phyloP scores from a whole-genome alignment of 2,329 filamentous ascomycete species.

The Herpotrichia juniperi region DNA sequence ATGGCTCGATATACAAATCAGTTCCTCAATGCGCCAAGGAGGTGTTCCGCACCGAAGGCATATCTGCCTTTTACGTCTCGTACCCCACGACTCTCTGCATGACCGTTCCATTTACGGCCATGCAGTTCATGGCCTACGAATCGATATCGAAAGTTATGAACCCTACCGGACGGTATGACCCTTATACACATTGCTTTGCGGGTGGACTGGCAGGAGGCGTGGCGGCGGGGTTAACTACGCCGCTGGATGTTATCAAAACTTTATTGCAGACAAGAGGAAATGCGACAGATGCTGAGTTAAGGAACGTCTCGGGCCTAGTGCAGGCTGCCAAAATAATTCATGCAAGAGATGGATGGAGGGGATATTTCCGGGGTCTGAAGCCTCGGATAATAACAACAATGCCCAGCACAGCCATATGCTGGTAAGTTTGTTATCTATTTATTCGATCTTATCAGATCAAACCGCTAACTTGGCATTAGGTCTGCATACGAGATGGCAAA shows the following conservation, averaged over 20 bases:
- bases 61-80: slow-evolving; percentile 95
- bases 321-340: slow-evolving; percentile 83
- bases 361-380: slow-evolving; percentile 92
- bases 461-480: slow-evolving; percentile 46
- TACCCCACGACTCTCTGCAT: slow-evolving; percentile 98
- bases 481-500: slow-evolving; percentile 72
- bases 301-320: slow-evolving; percentile 81
- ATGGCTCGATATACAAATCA: slow-evolving; percentile 90
- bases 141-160: slow-evolving; percentile 95
- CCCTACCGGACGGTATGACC: slow-evolving; percentile 83
- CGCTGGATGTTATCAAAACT: slow-evolving; percentile 98
- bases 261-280: slow-evolving; percentile 92
- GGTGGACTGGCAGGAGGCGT: slow-evolving; percentile 92
- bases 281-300: slow-evolving; percentile 78
- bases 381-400: slow-evolving; percentile 94
- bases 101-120: slow-evolving; percentile 96
- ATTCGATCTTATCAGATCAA: neutral
- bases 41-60: slow-evolving; percentile 85
- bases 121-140: slow-evolving; percentile 98
- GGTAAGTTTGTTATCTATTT: slow-evolving; percentile 60
- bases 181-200: slow-evolving; percentile 89
- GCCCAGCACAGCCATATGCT: slow-evolving; percentile 99
- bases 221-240: slow-evolving; percentile 91
- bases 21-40: slow-evolving; percentile 86
- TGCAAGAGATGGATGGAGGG: slow-evolving; percentile 79